Percentiles rank a stretch among this genome's conserved stretches.
These are phyloP conservation scores for Nigrospora osmanthi DNA, from an alignment of 2,329 filamentous ascomycete species.

Conservation along the genomic window DNA sequence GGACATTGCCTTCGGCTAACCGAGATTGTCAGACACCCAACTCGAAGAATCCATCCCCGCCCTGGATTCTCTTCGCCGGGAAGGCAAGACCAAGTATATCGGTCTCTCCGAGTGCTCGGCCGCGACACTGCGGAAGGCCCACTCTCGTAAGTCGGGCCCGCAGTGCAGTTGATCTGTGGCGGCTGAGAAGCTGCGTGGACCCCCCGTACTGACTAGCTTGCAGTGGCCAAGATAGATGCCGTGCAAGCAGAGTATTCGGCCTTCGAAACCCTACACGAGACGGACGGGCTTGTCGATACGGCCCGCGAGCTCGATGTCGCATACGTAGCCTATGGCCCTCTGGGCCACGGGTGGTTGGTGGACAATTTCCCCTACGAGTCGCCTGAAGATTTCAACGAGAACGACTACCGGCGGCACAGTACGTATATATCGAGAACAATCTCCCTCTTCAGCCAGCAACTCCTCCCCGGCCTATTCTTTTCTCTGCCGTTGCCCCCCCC, in stretches of 20 bases:
- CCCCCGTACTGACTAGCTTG: neutral
- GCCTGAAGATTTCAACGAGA: constrained; percentile 34
- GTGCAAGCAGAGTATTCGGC: constrained; percentile 35
- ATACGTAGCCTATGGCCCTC: constrained; percentile 36
- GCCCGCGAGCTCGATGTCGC: constrained; percentile 19
- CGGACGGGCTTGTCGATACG: constrained; percentile 5
- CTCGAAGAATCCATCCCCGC: constrained; percentile 38
- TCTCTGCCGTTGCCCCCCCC: no score
- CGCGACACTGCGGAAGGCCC: constrained; percentile 32
- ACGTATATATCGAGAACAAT: constrained; percentile 6
- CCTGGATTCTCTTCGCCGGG: constrained; percentile 34
- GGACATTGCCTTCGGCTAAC: neutral
- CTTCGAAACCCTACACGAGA: constrained; percentile 13
- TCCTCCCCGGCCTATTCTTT: no score
- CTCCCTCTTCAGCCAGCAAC: no score
- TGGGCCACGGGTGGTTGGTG: constrained; percentile 38
- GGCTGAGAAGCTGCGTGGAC: neutral
- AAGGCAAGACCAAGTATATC: constrained; percentile 39
- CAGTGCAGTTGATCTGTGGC: neutral
- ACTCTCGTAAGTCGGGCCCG: constrained; percentile 24
- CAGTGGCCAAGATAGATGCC: constrained; percentile 38
- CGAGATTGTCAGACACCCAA: constrained; percentile 25
- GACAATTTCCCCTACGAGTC: constrained; percentile 31
- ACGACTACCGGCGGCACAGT: constrained; percentile 32
- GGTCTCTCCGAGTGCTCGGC: constrained; percentile 39